Evolutionary conservation across 495 filamentous ascomycete genomes (phyloP).

Genomic region (Evansstolkia leycettana): DNA sequence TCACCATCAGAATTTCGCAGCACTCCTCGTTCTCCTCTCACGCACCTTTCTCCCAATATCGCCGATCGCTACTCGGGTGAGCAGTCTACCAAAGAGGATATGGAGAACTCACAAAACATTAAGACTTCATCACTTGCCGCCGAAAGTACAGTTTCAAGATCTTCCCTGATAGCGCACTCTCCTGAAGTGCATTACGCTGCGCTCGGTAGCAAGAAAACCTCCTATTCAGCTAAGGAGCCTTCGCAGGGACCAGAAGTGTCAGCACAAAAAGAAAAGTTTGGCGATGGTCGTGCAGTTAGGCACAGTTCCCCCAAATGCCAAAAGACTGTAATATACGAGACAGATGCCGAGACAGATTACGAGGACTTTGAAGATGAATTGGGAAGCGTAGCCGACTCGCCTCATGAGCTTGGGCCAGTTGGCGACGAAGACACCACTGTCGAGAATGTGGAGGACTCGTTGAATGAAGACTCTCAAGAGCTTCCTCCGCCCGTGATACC

Average conservation of each 20-base stretch:
- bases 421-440: not conserved
- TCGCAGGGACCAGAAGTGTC: too few relatives aligned
- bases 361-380: conserved; percentile 15
- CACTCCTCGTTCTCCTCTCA: conserved; percentile 19
- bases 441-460: conserved; percentile 6
- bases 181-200: conserved; percentile 1
- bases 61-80: conserved; percentile 10
- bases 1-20: conserved; percentile 27
- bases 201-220: not conserved
- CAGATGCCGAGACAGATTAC: conserved; percentile 30
- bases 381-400: conserved; percentile 6
- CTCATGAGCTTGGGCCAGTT: conserved; percentile 1
- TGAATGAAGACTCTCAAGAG: conserved; percentile 22
- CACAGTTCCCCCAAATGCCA: conserved; percentile 2
- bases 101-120: too few relatives aligned
- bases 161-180: conserved; percentile 1
- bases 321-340: conserved; percentile 31
- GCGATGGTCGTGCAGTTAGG: too few relatives aligned
- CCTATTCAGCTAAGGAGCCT: not conserved
- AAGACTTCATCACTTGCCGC: not conserved
- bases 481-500: conserved; percentile 17
- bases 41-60: conserved; percentile 4
- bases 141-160: conserved; percentile 3
- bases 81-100: conserved; percentile 7
- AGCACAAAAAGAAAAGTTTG: too few relatives aligned